phyloP scores from a whole-genome alignment of 805 yeast species.

The Sugiyamaella floridensis region DNA sequence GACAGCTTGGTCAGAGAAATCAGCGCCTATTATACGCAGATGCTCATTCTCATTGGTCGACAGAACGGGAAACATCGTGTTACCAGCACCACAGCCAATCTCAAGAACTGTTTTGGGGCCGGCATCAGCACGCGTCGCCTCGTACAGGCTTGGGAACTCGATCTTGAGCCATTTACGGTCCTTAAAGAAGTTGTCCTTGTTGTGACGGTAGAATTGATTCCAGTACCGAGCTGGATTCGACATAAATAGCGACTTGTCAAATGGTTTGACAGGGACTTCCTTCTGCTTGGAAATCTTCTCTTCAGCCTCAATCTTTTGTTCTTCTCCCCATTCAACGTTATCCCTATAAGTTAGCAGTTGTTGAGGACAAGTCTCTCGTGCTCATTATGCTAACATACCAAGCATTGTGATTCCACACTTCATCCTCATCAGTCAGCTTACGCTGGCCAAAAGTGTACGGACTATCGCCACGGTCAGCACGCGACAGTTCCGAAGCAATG shows the following conservation, averaged over 20 bases:
- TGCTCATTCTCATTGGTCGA: conserved; percentile 75
- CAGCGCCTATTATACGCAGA: conserved; percentile 73
- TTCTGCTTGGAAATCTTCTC: conserved; percentile 67
- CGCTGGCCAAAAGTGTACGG: conserved; percentile 94
- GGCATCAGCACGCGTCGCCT: conserved; percentile 63
- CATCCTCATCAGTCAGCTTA: conserved; percentile 57
- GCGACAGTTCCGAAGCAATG: conserved; percentile 10
- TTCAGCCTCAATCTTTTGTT: conserved; percentile 69
- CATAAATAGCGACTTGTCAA: conserved; percentile 71
- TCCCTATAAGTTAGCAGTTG: conserved; percentile 35
- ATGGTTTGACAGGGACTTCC: conserved; percentile 79
- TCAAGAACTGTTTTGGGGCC: conserved; percentile 75
- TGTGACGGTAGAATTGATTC: conserved; percentile 89
- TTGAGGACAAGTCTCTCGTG: neutral
- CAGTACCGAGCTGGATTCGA: conserved; percentile 87
- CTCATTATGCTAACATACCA: conserved; percentile 38
- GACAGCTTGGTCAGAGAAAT: conserved; percentile 84
- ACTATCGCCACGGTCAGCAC: conserved; percentile 58
- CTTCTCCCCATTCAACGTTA: conserved; percentile 96
- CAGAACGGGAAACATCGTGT: conserved; percentile 87
- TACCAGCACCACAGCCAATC: conserved; percentile 98
- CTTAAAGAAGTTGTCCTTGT: conserved; percentile 89
- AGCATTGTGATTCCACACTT: conserved; percentile 87
- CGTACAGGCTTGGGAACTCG: conserved; percentile 82
- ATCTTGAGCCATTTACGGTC: conserved; percentile 94